These are phyloP conservation scores for Chalciporus piperatus DNA, from an alignment of 768 basidiomycete species.

Conservation along the genomic window DNA sequence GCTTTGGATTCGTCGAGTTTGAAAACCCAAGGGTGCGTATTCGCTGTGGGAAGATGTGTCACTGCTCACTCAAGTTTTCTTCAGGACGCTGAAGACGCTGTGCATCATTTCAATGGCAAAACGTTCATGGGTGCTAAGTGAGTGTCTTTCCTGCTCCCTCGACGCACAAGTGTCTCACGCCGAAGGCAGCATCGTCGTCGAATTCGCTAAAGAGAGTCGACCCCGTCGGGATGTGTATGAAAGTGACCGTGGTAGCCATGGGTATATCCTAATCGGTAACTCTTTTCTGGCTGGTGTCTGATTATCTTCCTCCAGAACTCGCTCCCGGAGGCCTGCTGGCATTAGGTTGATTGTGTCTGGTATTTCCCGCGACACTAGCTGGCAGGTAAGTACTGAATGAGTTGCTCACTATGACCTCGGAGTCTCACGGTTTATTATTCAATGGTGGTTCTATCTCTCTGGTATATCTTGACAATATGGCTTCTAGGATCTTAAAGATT, in stretches of 20 bases:
- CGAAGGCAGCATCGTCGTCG: constrained; percentile 78
- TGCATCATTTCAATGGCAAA: constrained; percentile 84
- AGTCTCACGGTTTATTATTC: constrained; percentile 22
- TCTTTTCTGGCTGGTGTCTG: constrained; percentile 8
- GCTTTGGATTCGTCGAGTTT: constrained; percentile 97
- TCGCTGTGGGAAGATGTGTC: not conserved
- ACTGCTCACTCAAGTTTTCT: constrained; percentile 9
- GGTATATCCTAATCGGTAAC: constrained; percentile 37
- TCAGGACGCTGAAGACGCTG: constrained; percentile 94
- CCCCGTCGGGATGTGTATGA: constrained; percentile 79
- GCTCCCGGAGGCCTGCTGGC: constrained; percentile 75
- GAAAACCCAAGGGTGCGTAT: constrained; percentile 67
- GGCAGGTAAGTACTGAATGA: constrained; percentile 78
- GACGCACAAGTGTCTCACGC: constrained; percentile 1
- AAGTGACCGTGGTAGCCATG: constrained; percentile 49
- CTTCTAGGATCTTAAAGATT: constrained; percentile 93
- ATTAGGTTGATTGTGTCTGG: constrained; percentile 84
- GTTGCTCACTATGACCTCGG: constrained; percentile 3
- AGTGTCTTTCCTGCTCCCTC: not conserved
- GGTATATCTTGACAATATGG: constrained; percentile 26
- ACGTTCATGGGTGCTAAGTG: constrained; percentile 82
- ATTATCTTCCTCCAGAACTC: constrained; percentile 42
- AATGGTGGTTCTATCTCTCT: constrained; percentile 3
- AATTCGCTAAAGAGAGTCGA: constrained; percentile 92
- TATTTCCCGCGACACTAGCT: constrained; percentile 92